A percentile compares a stretch with the other conserved stretches of the same genome.
phyloP scores from a whole-genome alignment of 495 filamentous ascomycete species.

The Penicillium argentinense region DNA sequence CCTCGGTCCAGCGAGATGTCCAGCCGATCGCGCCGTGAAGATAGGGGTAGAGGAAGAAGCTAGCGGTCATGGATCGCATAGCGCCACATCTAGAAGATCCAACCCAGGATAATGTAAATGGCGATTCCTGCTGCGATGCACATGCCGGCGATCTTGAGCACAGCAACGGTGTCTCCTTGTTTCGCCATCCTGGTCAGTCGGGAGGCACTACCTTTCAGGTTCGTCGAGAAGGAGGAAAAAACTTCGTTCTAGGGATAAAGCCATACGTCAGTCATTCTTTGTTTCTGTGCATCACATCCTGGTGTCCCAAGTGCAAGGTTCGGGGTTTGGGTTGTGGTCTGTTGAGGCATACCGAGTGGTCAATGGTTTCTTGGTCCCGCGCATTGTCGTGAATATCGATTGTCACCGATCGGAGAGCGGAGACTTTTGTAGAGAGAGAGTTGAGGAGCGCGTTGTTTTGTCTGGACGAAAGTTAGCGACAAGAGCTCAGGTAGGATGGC shows the following conservation, averaged over 20 bases:
- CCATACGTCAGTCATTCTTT: slow-evolving; percentile 7
- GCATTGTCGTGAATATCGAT: slow-evolving; percentile 97
- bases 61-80: not conserved
- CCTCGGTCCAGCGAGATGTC: slow-evolving; percentile 26
- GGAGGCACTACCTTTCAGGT: slow-evolving; percentile 78
- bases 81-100: slow-evolving; percentile 54
- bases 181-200: slow-evolving; percentile 92
- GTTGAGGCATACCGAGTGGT: slow-evolving; percentile 66
- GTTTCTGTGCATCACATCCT: too few relatives aligned
- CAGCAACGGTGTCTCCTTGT: slow-evolving; percentile 83
- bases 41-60: not conserved
- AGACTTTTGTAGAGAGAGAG: slow-evolving; percentile 86
- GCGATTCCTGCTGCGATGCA: slow-evolving; percentile 70
- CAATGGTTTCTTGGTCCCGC: slow-evolving; percentile 79
- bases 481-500: not conserved
- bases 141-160: slow-evolving; percentile 86
- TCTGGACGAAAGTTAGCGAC: slow-evolving; percentile 34
- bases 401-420: slow-evolving; percentile 91
- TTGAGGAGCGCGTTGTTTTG: slow-evolving; percentile 96
- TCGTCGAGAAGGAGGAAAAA: slow-evolving; percentile 57
- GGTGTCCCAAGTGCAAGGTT: not conserved
- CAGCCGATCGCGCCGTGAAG: not conserved
- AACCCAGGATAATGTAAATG: slow-evolving; percentile 68
- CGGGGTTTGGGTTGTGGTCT: not conserved
- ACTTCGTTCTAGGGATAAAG: slow-evolving; percentile 51